Percentiles rank a stretch among this genome's conserved stretches.
These are phyloP conservation scores for Boletellus ananas DNA, from an alignment of 768 basidiomycete genomes.

Conservation along the genomic window DNA sequence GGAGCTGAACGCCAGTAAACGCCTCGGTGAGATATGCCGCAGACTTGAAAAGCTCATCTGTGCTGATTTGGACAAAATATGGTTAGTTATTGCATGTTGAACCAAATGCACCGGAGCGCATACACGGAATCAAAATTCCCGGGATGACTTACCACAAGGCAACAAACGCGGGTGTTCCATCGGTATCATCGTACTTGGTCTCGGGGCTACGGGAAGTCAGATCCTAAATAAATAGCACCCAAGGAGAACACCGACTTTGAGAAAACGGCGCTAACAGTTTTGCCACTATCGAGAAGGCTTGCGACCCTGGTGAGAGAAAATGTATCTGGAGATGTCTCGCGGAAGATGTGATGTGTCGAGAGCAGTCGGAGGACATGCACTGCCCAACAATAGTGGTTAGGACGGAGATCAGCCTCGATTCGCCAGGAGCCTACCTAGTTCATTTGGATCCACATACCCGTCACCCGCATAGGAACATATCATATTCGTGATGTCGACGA, in stretches of 20 bases:
- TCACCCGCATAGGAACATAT: slow-evolving; percentile 18
- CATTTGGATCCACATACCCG: slow-evolving; percentile 15
- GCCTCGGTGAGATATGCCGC: slow-evolving; percentile 74
- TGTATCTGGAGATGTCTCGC: slow-evolving; percentile 65
- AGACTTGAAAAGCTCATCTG: slow-evolving; percentile 75
- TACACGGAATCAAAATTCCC: background rate
- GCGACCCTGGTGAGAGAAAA: slow-evolving; percentile 72
- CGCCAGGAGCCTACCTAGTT: slow-evolving; percentile 12
- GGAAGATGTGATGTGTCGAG: slow-evolving; percentile 73
- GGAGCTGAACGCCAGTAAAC: slow-evolving; percentile 35
- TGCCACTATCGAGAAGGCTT: slow-evolving; percentile 65
- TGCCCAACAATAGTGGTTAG: slow-evolving; percentile 20
- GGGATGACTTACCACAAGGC: slow-evolving; percentile 53
- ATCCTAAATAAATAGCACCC: background rate
- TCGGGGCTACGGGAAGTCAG: slow-evolving; percentile 41
- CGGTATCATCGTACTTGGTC: slow-evolving; percentile 61
- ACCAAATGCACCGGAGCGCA: background rate
- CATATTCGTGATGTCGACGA: slow-evolving; percentile 18
- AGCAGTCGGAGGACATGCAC: slow-evolving; percentile 73
- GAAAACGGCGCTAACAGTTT: slow-evolving; percentile 46
- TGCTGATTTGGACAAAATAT: slow-evolving; percentile 35
- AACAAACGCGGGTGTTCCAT: slow-evolving; percentile 67
- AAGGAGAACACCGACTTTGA: slow-evolving; percentile 37
- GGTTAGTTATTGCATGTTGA: background rate
- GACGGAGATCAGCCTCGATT: background rate